phyloP scores from a whole-genome alignment of 2,329 filamentous ascomycete species.

The Colletotrichum acutatum region DNA sequence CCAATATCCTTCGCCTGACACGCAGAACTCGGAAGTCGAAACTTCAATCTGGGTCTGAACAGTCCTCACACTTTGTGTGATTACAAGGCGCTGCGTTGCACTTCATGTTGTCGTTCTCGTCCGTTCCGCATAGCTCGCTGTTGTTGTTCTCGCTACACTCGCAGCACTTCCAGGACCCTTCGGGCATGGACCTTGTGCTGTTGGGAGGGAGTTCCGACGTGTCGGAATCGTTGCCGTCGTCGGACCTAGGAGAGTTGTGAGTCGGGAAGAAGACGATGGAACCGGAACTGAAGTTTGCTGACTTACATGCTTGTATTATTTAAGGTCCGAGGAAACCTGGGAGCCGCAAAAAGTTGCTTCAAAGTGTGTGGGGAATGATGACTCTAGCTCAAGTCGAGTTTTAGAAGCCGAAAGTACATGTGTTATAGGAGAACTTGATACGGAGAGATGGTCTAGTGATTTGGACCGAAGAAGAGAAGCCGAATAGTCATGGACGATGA shows the following conservation, averaged over 20 bases:
- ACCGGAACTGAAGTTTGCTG: too few species aligned
- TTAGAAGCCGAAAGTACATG: too few species aligned
- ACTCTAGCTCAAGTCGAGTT: too few species aligned
- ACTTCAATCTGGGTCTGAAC: slow-evolving; percentile 4
- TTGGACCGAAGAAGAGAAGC: too few species aligned
- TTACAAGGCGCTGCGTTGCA: not conserved
- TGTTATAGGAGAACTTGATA: too few species aligned
- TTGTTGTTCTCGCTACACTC: slow-evolving; percentile 11
- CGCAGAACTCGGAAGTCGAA: not conserved
- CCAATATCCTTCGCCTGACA: not conserved
- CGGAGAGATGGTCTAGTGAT: too few species aligned
- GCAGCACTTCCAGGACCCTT: slow-evolving; percentile 19
- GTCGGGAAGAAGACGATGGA: not conserved
- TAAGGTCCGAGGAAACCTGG: too few species aligned
- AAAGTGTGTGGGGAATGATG: too few species aligned
- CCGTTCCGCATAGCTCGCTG: slow-evolving; percentile 13
- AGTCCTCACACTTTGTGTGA: slow-evolving; percentile 7
- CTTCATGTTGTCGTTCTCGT: slow-evolving; percentile 4
- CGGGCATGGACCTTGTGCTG: not conserved
- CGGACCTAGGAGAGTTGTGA: not conserved
- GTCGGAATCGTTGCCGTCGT: not conserved
- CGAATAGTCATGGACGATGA: too few species aligned
- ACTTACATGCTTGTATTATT: not conserved
- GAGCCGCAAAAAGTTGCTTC: too few species aligned
- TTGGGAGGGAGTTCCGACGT: not conserved